Evolutionary conservation across 2,329 filamentous ascomycete genomes (phyloP).

Genomic region (Paracamarosporium sp.): DNA sequence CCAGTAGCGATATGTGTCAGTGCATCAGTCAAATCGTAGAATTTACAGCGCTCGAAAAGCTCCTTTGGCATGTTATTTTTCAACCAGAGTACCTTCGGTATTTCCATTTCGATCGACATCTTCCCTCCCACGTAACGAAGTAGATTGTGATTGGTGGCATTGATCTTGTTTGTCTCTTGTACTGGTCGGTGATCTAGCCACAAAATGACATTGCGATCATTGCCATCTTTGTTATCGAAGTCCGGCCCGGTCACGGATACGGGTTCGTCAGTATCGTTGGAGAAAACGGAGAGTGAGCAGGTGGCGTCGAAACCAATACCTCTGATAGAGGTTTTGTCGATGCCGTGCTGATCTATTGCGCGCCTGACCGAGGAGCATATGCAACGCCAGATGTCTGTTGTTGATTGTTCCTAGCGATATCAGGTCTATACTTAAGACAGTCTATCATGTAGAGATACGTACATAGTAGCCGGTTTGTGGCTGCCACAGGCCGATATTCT

Average conservation of each 20-base stretch:
- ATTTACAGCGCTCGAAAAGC: slow-evolving; percentile 91
- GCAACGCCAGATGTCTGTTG: slow-evolving; percentile 93
- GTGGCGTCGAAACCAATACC: slow-evolving; percentile 98
- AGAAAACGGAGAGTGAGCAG: slow-evolving; percentile 94
- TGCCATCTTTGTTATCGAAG: slow-evolving; percentile 76
- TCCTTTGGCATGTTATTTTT: slow-evolving; percentile 98
- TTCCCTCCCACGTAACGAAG: slow-evolving; percentile 95
- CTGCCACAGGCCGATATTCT: slow-evolving; percentile 61
- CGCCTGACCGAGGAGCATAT: slow-evolving; percentile 88
- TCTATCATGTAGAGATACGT: slow-evolving; percentile 16
- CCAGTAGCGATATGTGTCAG: slow-evolving; percentile 94
- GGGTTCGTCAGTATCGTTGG: slow-evolving; percentile 86
- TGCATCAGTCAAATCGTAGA: slow-evolving; percentile 93
- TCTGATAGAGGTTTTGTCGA: slow-evolving; percentile 76
- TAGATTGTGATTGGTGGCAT: slow-evolving; percentile 88
- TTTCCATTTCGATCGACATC: slow-evolving; percentile 99
- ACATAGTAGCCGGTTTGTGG: slow-evolving; percentile 63
- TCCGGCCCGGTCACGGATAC: slow-evolving; percentile 87
- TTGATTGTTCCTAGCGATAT: slow-evolving; percentile 84
- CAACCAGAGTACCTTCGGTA: slow-evolving; percentile 96
- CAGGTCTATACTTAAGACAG: slow-evolving; percentile 8
- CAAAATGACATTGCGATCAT: slow-evolving; percentile 92
- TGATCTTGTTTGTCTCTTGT: slow-evolving; percentile 91
- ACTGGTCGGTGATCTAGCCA: slow-evolving; percentile 97
- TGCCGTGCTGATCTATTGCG: slow-evolving; percentile 80